Evolutionary conservation across 164 flowering plant species (phyloP), one percentile per base, ranked within the genome.

Genomic region (Magnolia sinica): DNA sequence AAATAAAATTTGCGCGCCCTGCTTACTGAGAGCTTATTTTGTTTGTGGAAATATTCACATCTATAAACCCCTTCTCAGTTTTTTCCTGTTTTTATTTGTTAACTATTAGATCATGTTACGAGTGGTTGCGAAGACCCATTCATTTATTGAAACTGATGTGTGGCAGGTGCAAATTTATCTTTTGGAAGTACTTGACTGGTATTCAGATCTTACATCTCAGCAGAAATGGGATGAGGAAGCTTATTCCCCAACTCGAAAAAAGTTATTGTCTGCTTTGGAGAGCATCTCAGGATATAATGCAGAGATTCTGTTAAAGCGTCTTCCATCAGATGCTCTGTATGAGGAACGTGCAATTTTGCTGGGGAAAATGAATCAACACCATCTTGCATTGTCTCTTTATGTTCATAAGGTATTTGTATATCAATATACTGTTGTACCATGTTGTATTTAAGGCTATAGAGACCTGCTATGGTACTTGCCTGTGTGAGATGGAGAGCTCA

Each of bases 361-460:
- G 88, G 99, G 99, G 27, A 96, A 94, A 85, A 85, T 96, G 92
- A 91, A 94, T 77, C 98, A 94, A 75, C 99, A 96, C 84, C 98
- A 96, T 84, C 96, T 96, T 85, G 96, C 99, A 61, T 85, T 96
- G 68, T 93, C 96, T 67, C 84, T 96, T 0, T 96, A 93, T 84
- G 94, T 96, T 71, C 98, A 94, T 64, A 96, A 93, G 99, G 98
- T 96, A 91, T 61, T 45, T 31, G 20, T 63, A 61, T 55, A 11
- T 55, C 18, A 37, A 37, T 37, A 37, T 5, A 37, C 45, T 37
- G 45, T 37, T 37, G 45, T 4, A 37, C 45, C 45, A 37, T 37
- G 45, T 37, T 37, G 45, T 37, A 37, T 37, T 37, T 37, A 37
- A 37, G 45, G 45, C 45, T 37, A 37, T 4, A 37, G 45, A 37